Evolutionary conservation across 1,139 yeast species (phyloP).

Genomic region (Pichia sorboxylosa): DNA sequence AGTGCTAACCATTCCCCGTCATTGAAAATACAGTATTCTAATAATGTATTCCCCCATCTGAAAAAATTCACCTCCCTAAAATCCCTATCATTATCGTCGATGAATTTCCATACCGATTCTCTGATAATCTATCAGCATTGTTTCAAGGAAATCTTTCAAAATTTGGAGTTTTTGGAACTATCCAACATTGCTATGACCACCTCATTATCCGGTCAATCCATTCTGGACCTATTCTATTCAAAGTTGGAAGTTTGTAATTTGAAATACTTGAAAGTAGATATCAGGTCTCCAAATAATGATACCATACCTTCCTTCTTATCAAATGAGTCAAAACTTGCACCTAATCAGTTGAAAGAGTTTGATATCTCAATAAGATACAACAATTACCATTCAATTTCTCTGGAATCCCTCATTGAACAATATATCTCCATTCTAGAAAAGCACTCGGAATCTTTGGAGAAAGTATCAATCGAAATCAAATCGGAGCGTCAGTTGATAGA

Average conservation of each 20-base stretch:
- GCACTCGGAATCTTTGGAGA: constrained; percentile 23
- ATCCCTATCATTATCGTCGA: constrained; percentile 4
- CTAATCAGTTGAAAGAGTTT: constrained; percentile 25
- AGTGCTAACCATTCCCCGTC: constrained; percentile 1
- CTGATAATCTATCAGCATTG: neutral
- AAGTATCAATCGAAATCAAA: constrained; percentile 31
- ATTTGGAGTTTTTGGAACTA: constrained; percentile 9
- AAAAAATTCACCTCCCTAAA: constrained; percentile 6
- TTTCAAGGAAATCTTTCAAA: neutral
- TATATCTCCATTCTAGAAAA: constrained; percentile 26
- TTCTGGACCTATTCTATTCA: constrained; percentile 10
- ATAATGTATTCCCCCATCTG: constrained; percentile 4
- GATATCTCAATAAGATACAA: constrained; percentile 36
- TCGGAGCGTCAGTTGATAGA: constrained; percentile 22
- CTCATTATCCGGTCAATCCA: constrained; percentile 2
- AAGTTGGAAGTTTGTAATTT: constrained; percentile 27
- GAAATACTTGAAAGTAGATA: constrained; percentile 31
- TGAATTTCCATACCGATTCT: constrained; percentile 5
- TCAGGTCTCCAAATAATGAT: constrained; percentile 34
- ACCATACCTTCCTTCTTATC: constrained; percentile 31
- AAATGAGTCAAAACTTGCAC: constrained; percentile 9
- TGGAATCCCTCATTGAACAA: constrained; percentile 22
- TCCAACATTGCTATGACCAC: constrained; percentile 10
- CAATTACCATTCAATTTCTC: constrained; percentile 24
- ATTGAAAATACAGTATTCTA: constrained; percentile 1